Percentiles rank a stretch among this genome's conserved stretches.
Conservation (phyloP, 441 rosid genomes). For the Populus hybrid region DNA sequence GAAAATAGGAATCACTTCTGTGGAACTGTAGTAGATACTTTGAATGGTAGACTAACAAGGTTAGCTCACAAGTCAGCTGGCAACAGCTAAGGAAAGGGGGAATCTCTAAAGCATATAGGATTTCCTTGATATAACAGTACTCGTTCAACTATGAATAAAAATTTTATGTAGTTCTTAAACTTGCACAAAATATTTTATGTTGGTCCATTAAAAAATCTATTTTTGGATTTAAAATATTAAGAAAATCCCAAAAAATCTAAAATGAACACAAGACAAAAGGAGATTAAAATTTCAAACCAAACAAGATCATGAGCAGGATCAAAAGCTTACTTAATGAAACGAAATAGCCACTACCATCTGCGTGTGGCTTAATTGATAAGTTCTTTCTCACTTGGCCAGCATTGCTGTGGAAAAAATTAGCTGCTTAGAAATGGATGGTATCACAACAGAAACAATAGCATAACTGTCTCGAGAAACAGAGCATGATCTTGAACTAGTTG, state of each 20-base stretch:
- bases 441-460: neutral
- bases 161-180: neutral
- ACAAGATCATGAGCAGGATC: constrained; percentile 11
- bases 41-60: neutral
- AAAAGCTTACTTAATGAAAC: constrained; percentile 67
- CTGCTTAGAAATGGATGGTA: neutral
- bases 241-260: neutral
- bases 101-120: neutral
- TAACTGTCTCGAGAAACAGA: neutral
- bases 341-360: constrained; percentile 70
- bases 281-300: constrained; percentile 13
- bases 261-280: neutral
- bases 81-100: neutral
- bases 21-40: neutral
- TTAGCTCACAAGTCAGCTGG: neutral
- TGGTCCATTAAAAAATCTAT: neutral
- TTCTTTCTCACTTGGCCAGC: constrained; percentile 96
- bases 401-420: constrained; percentile 47
- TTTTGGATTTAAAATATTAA: neutral
- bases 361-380: constrained; percentile 62
- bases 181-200: neutral
- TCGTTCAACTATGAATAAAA: neutral
- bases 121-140: neutral
- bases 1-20: neutral
- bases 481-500: neutral